Evolutionary conservation across 1,139 yeast species (phyloP).

Genomic region (Zygoascus hellenicus): DNA sequence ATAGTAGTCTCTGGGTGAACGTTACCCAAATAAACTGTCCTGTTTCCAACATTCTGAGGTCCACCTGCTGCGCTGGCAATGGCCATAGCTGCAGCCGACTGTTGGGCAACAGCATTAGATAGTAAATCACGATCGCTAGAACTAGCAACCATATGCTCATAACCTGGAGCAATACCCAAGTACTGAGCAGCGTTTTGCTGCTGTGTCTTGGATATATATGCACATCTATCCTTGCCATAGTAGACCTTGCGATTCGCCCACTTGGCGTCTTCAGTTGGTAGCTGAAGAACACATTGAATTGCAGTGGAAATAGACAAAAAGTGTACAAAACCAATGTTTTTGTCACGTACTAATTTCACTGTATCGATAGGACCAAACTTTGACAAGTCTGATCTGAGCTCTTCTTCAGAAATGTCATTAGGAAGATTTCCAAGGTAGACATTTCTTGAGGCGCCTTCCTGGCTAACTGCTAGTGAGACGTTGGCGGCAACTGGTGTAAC

Average conservation of each 20-base stretch:
- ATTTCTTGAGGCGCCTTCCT: conserved; percentile 87
- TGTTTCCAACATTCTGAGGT: conserved; percentile 75
- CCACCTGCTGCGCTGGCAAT: conserved; percentile 75
- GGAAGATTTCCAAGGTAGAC: conserved; percentile 77
- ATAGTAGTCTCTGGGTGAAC: conserved; percentile 78
- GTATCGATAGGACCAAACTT: conserved; percentile 80
- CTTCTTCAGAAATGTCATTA: conserved; percentile 52
- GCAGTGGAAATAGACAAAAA: conserved; percentile 80
- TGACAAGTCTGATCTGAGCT: conserved; percentile 57
- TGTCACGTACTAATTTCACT: conserved; percentile 64
- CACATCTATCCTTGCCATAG: conserved; percentile 87
- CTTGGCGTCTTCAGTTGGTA: conserved; percentile 47
- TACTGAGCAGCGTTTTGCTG: conserved; percentile 97
- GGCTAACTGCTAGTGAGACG: conserved; percentile 66
- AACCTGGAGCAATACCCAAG: conserved; percentile 83
- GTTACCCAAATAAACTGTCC: conserved; percentile 87
- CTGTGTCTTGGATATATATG: conserved; percentile 81
- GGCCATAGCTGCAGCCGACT: conserved; percentile 69
- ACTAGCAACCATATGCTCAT: conserved; percentile 67
- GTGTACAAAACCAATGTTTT: conserved; percentile 74
- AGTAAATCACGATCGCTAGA: conserved; percentile 69
- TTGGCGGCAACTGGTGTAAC: conserved; percentile 61
- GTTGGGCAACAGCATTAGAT: conserved; percentile 48
- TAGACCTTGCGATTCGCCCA: conserved; percentile 63
- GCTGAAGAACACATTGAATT: conserved; percentile 67